Evolutionary conservation across 495 filamentous ascomycete genomes (phyloP), one percentile per base, ranked within the genome.

Genomic region (Talaromyces adpressus): DNA sequence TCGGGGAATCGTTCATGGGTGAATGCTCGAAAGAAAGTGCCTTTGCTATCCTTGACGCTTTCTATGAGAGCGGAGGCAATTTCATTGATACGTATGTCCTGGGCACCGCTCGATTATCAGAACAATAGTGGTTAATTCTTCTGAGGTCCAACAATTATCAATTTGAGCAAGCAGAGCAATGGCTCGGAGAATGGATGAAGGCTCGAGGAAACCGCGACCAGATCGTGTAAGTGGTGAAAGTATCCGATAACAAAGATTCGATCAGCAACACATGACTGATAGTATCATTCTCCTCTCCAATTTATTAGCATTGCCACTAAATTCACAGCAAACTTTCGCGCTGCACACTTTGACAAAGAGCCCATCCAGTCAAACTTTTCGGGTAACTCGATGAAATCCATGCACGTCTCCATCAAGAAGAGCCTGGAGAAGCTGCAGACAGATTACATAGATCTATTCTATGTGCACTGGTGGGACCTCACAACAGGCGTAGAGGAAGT

Each of bases 151-250:
- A 85, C 68, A 84, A 80, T 71, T 92, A 93, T 75, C 87, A 92
- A 65, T 74, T 72, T 62, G 86, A 84, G 63, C 75, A 91, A 61
- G 89, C 87, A 6, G 90, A 93, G 71, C 66, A 67, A 4, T 91
- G 87, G 88, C 75, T 93, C 57, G 89, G 90, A 18, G 89, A 92
- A 64, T 92, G 90, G 90, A 85, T 92, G 81, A 75, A 76, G 5
- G 41, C 68, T n/a, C 74, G 79, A 14, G 70, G 72, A 1, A 78
- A 76, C 30, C 77, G 87, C 0, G 85, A 89, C 62, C 71, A 85
- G 63, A 80, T 89, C 56, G 87, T 93, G 54, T 57, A 57, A 57
- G 54, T 32, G 11, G 14, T 53, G 18, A 22, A 22, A 30, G 11
- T 9, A 4, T 14, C 18, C 49, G 18, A 18, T 18, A 5, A 53